These are phyloP conservation scores for Candida anutae DNA, from an alignment of 1,139 yeast species.

Conservation along the genomic window DNA sequence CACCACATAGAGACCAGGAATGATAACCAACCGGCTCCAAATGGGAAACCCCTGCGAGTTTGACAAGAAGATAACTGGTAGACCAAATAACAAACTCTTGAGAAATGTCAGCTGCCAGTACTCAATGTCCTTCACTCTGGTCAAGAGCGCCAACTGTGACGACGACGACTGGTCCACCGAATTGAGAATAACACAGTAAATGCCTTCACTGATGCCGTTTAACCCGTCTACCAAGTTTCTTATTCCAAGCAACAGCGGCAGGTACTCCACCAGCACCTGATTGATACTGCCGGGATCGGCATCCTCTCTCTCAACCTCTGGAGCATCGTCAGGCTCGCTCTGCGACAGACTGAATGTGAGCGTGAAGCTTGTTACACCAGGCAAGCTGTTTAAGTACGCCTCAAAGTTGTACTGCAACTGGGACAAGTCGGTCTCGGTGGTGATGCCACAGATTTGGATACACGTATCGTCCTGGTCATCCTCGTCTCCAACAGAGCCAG, in stretches of 20 bases:
- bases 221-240: constrained; percentile 46
- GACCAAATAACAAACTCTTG: constrained; percentile 44
- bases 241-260: constrained; percentile 42
- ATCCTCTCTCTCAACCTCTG: constrained; percentile 7
- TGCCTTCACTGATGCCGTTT: constrained; percentile 12
- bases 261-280: constrained; percentile 35
- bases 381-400: constrained; percentile 25
- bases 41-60: constrained; percentile 35
- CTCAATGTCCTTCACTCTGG: constrained; percentile 63
- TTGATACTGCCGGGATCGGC: constrained; percentile 8
- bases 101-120: constrained; percentile 59
- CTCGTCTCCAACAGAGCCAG: constrained; percentile 14
- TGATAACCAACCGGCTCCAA: constrained; percentile 19
- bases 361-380: constrained; percentile 20
- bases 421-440: constrained; percentile 17
- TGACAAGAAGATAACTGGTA: constrained; percentile 57
- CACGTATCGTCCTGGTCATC: constrained; percentile 20
- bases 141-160: constrained; percentile 61
- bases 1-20: constrained; percentile 51
- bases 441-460: constrained; percentile 28
- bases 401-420: constrained; percentile 33
- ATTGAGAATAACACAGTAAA: constrained; percentile 35
- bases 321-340: constrained; percentile 4
- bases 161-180: constrained; percentile 39
- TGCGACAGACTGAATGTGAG: constrained; percentile 11